These are phyloP conservation scores for Schizothecium vesticola DNA, from an alignment of 495 filamentous ascomycete species.

Conservation along the genomic window DNA sequence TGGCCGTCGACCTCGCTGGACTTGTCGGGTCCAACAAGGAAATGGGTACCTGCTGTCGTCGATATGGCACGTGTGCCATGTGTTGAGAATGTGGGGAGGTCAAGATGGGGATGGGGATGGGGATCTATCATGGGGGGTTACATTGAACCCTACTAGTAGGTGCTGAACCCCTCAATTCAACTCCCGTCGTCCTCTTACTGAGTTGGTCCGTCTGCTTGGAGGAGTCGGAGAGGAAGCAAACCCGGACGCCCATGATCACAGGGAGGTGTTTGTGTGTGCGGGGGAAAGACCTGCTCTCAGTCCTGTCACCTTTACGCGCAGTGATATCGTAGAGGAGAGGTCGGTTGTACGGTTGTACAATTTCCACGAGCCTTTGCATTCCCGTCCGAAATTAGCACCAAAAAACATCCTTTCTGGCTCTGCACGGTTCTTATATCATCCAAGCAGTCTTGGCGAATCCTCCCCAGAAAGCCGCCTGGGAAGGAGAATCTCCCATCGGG, in stretches of 20 bases:
- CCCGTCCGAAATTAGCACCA: not conserved
- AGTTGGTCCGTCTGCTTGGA: not conserved
- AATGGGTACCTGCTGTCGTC: not conserved
- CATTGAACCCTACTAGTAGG: not conserved
- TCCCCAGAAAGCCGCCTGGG: not conserved
- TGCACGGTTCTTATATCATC: not conserved
- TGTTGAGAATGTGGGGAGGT: not conserved
- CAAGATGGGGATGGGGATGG: not conserved
- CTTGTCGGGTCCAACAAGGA: not conserved
- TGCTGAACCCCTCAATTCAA: not conserved
- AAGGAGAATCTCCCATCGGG: not conserved
- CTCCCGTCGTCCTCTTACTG: not conserved
- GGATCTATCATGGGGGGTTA: not conserved
- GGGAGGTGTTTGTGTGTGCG: not conserved
- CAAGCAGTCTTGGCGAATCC: not conserved
- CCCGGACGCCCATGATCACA: not conserved
- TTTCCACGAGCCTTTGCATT: too few relatives aligned
- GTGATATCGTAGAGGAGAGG: not conserved
- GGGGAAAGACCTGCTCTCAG: not conserved
- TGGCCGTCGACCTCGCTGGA: not conserved
- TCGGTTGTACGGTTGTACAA: not conserved
- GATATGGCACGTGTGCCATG: not conserved
- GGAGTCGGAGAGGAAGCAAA: not conserved
- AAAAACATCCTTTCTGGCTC: not conserved
- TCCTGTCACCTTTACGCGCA: not conserved